Conservation (phyloP, 768 basidiomycete species). For the Kwoniella pini region DNA sequence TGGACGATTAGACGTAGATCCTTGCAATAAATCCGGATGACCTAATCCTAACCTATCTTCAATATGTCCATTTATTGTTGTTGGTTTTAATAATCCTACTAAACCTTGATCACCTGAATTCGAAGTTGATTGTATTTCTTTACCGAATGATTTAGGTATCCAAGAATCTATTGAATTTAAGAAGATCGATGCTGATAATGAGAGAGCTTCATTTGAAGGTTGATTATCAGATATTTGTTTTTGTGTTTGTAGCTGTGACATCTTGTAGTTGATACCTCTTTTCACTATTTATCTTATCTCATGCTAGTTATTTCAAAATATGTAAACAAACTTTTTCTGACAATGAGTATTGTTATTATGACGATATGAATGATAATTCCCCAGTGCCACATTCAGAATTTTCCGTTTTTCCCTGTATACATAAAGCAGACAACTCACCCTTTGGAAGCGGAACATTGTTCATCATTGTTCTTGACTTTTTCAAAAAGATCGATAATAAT, state of each 20-base stretch:
- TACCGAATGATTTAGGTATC: conserved; percentile 37
- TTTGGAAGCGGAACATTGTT: background rate
- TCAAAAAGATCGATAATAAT: conserved; percentile 4
- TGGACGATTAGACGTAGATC: background rate
- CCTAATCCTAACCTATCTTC: conserved; percentile 35
- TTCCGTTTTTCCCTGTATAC: conserved; percentile 23
- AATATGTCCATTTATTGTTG: background rate
- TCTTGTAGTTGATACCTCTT: too few species aligned
- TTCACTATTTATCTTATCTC: too few species aligned
- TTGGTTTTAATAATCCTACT: background rate
- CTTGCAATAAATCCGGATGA: conserved; percentile 30
- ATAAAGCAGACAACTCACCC: too few species aligned
- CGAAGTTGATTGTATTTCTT: background rate
- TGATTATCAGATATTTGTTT: background rate
- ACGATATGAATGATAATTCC: background rate
- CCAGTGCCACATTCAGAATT: conserved; percentile 24
- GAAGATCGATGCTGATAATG: conserved; percentile 34
- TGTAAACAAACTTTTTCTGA: background rate
- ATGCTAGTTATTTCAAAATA: too few species aligned
- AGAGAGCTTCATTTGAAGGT: conserved; percentile 23
- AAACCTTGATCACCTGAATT: background rate
- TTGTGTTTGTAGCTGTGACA: background rate
- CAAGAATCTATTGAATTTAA: conserved; percentile 32
- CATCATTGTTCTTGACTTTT: background rate
- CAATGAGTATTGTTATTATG: background rate